Evolutionary conservation across 2,329 filamentous ascomycete species (phyloP).

Genomic region (Cladophialophora exuberans): DNA sequence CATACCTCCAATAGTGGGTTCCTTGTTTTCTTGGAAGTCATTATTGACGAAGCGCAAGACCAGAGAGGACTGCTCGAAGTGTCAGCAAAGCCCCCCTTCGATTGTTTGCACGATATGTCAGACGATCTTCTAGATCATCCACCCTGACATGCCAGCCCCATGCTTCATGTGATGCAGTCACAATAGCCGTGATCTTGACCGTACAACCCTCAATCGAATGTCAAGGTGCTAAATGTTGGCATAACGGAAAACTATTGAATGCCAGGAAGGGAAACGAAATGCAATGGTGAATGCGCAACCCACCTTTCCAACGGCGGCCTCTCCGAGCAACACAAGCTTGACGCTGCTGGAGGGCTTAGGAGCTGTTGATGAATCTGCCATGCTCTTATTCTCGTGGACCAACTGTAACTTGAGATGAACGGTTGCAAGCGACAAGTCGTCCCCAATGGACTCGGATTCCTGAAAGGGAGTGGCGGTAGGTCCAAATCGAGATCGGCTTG

Average conservation of each 20-base stretch:
- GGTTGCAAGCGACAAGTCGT: neutral
- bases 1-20: constrained; percentile 96
- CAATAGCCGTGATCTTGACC: constrained; percentile 24
- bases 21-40: constrained; percentile 99
- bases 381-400: constrained; percentile 41
- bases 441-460: neutral
- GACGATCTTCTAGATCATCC: neutral
- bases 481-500: neutral
- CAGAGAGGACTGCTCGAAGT: constrained; percentile 78
- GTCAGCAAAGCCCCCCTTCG: constrained; percentile 18
- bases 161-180: constrained; percentile 14
- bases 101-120: neutral
- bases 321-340: constrained; percentile 96
- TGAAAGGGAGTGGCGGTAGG: neutral
- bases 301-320: constrained; percentile 98
- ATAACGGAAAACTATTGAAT: constrained; percentile 22
- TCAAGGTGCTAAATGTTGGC: constrained; percentile 6
- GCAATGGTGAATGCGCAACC: constrained; percentile 30
- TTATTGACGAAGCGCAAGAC: constrained; percentile 99
- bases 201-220: constrained; percentile 14
- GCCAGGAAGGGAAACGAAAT: constrained; percentile 5
- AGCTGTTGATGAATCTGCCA: constrained; percentile 72
- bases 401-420: too few relatives aligned
- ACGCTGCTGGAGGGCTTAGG: constrained; percentile 99
- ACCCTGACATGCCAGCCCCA: neutral